These are phyloP conservation scores for Volvox reticuliferus DNA, from an alignment of 139 green algal genomes.

Conservation along the genomic window DNA sequence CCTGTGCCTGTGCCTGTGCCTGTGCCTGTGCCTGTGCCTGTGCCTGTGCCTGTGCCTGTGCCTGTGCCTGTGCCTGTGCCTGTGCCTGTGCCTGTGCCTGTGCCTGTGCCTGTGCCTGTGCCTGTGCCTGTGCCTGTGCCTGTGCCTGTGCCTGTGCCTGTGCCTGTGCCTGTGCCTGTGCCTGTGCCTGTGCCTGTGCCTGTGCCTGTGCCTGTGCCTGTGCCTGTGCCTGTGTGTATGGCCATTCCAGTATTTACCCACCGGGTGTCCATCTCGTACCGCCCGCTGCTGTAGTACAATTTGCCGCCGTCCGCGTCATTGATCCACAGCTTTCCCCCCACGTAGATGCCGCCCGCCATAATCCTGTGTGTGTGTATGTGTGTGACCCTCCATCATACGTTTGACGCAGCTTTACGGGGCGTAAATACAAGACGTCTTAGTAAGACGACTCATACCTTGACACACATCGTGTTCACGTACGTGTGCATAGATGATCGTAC, in stretches of 20 bases:
- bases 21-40: background rate
- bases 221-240: background rate
- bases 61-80: background rate
- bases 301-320: slow-evolving; percentile 45
- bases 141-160: background rate
- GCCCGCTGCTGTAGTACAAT: slow-evolving; percentile 67
- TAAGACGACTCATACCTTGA: too few species aligned
- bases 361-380: slow-evolving; percentile 33
- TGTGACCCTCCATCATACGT: too few species aligned
- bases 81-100: background rate
- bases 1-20: background rate
- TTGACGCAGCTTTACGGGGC: too few species aligned
- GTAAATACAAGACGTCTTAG: too few species aligned
- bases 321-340: slow-evolving; percentile 59
- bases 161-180: background rate
- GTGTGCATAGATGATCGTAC: too few species aligned
- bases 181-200: background rate
- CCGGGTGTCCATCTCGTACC: slow-evolving; percentile 60
- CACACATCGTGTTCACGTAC: too few species aligned
- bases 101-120: background rate
- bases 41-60: background rate
- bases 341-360: slow-evolving; percentile 69
- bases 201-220: background rate
- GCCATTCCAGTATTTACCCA: background rate
- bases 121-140: background rate